A percentile compares a stretch with the other conserved stretches of the same genome.
Conservation (phyloP, 352 stramenopile species). For the Saprolegnia parasitica region DNA sequence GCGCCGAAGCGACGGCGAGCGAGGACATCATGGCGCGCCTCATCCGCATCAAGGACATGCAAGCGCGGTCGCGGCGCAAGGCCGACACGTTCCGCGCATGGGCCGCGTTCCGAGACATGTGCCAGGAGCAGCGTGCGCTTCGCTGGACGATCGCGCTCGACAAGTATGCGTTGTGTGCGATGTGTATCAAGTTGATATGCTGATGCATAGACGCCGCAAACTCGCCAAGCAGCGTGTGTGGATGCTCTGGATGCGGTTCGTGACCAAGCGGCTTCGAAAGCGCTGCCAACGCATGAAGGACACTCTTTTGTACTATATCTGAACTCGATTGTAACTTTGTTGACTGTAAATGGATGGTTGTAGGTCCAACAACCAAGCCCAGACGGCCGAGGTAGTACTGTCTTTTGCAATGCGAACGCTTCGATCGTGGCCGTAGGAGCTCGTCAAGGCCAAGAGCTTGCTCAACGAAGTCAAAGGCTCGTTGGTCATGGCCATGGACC, state of each 20-base stretch:
- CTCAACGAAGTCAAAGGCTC: conserved; percentile 9
- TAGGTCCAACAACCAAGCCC: conserved; percentile 10
- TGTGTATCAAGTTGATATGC: neutral
- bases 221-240: neutral
- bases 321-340: neutral
- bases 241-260: neutral
- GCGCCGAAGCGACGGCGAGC: conserved; percentile 41
- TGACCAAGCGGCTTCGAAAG: neutral
- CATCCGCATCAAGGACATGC: conserved; percentile 63
- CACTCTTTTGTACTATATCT: neutral
- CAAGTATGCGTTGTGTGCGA: conserved; percentile 29
- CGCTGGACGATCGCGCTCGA: conserved; percentile 53
- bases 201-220: neutral
- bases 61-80: conserved; percentile 42
- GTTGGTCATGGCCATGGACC: neutral
- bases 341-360: neutral
- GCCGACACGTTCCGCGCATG: conserved; percentile 52
- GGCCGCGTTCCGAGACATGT: conserved; percentile 47
- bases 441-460: neutral
- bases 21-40: conserved; percentile 53
- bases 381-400: neutral
- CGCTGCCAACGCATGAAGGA: neutral
- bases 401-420: neutral
- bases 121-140: conserved; percentile 55
- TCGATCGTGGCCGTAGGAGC: neutral